Conservation (phyloP, 2,329 filamentous ascomycete species). For the Chalara sp. region DNA sequence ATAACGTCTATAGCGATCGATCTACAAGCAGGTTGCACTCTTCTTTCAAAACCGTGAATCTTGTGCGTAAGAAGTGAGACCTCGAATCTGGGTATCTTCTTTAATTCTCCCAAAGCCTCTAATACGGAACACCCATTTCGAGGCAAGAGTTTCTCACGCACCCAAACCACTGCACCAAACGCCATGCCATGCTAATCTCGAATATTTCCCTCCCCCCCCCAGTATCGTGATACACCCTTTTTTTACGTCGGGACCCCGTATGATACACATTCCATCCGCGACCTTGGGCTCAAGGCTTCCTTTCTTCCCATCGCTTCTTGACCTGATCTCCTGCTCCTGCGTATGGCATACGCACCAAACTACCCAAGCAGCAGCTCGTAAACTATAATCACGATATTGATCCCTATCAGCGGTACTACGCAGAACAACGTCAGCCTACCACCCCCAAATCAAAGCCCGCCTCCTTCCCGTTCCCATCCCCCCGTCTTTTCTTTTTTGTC, state of each 20-base stretch:
- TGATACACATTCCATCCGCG: not conserved
- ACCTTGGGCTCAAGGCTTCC: too few species aligned
- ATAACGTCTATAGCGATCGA: too few species aligned
- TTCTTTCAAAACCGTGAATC: too few species aligned
- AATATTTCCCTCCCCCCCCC: not conserved
- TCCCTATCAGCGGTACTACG: constrained; percentile 73
- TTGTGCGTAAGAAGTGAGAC: too few species aligned
- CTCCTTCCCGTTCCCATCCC: not conserved
- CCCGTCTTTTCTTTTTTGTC: not conserved
- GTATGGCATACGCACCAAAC: not conserved
- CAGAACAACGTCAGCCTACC: not conserved
- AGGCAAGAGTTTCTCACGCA: too few species aligned
- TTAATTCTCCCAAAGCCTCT: not conserved
- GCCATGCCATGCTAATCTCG: not conserved
- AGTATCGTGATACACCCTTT: not conserved
- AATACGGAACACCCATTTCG: too few species aligned
- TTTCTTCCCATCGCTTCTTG: too few species aligned
- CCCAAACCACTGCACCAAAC: not conserved
- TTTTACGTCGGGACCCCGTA: not conserved
- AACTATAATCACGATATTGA: constrained; percentile 76
- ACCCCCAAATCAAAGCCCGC: not conserved
- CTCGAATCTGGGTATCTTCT: not conserved
- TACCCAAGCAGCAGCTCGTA: constrained; percentile 74
- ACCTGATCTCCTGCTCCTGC: not conserved
- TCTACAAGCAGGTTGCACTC: too few species aligned